These are phyloP conservation scores for Cyberlindnera maritima DNA, from an alignment of 805 yeast genomes.

Conservation along the genomic window DNA sequence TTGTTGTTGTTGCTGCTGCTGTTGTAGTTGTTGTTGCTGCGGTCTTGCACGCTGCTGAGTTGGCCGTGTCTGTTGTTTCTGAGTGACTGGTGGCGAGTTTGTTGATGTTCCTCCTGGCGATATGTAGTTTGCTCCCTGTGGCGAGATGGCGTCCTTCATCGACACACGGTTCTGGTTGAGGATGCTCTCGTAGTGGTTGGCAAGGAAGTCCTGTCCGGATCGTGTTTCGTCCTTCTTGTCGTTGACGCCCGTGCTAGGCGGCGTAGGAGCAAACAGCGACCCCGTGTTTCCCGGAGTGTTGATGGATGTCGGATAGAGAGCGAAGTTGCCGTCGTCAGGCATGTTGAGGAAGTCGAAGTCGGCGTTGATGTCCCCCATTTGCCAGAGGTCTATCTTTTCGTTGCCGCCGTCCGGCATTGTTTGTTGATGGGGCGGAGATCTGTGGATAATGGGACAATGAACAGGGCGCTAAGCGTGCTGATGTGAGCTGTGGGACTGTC, in stretches of 20 bases:
- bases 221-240: slow-evolving; percentile 1
- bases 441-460: background rate
- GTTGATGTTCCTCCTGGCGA: slow-evolving; percentile 17
- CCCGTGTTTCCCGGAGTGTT: slow-evolving; percentile 14
- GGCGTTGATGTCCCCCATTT: slow-evolving; percentile 17
- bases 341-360: slow-evolving; percentile 27
- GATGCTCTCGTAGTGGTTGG: slow-evolving; percentile 25
- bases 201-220: slow-evolving; percentile 17
- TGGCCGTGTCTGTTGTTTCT: slow-evolving; percentile 1
- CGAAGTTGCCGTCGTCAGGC: slow-evolving; percentile 21
- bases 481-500: no score
- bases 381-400: slow-evolving; percentile 19
- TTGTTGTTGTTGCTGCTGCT: no score
- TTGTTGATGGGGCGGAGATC: background rate
- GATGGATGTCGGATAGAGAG: slow-evolving; percentile 4
- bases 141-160: slow-evolving; percentile 24
- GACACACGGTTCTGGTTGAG: slow-evolving; percentile 26
- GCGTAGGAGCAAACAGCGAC: slow-evolving; percentile 17
- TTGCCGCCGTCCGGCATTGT: background rate
- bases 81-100: slow-evolving; percentile 6
- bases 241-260: slow-evolving; percentile 5
- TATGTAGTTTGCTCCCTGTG: slow-evolving; percentile 13
- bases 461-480: no score
- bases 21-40: slow-evolving; percentile 6
- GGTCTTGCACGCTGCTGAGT: slow-evolving; percentile 2